These are phyloP conservation scores for Acanthamoeba sp. DNA, from an alignment of 208 protist species.

Conservation along the genomic window DNA sequence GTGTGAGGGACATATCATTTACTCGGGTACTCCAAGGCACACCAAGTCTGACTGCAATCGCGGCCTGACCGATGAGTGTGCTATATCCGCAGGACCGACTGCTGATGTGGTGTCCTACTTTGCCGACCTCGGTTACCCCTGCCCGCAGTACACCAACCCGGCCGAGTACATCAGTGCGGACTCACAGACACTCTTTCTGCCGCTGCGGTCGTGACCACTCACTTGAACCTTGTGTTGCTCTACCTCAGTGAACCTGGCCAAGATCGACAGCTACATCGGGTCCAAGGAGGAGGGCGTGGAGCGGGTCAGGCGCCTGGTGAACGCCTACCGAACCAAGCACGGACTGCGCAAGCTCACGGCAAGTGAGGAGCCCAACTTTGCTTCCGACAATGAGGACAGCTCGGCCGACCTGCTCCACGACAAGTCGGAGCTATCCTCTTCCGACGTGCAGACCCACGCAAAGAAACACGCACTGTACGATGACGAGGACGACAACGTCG, in stretches of 20 bases:
- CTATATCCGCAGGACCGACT: background rate
- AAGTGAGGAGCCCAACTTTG: background rate
- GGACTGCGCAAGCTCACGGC: background rate
- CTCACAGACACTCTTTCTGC: too few relatives aligned
- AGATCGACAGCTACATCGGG: constrained; percentile 35
- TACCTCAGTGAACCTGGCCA: constrained; percentile 35
- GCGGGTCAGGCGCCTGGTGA: background rate
- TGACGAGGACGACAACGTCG: too few relatives aligned
- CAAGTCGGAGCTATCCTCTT: background rate
- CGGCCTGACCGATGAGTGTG: too few relatives aligned
- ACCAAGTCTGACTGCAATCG: too few relatives aligned
- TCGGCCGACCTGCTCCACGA: background rate
- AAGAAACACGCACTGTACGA: too few relatives aligned
- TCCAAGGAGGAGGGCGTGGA: background rate
- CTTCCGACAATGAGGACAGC: background rate
- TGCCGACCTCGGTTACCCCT: constrained; percentile 47
- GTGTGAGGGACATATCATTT: constrained; percentile 24
- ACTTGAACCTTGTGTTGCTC: background rate
- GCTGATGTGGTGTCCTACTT: constrained; percentile 60
- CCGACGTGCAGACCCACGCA: too few relatives aligned
- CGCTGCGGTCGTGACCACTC: too few relatives aligned
- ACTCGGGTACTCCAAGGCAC: background rate
- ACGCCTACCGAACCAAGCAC: background rate
- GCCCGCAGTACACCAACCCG: constrained; percentile 74
- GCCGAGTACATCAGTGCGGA: constrained; percentile 75